phyloP scores from a whole-genome alignment of 805 yeast genomes.

The Babjeviella inositovora region DNA sequence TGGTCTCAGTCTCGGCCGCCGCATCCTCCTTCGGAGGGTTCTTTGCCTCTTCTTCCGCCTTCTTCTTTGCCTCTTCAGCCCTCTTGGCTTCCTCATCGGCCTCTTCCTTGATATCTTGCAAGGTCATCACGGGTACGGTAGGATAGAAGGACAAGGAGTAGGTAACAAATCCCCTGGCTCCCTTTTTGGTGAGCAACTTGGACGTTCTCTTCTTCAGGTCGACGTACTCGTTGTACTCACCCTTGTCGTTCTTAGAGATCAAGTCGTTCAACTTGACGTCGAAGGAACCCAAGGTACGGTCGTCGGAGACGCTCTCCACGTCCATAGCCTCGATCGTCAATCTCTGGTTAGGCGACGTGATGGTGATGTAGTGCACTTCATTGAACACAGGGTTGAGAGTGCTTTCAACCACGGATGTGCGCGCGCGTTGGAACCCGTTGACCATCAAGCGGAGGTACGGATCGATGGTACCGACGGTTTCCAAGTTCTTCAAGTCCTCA shows the following conservation, averaged over 20 bases:
- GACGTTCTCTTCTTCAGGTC: constrained; percentile 42
- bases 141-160: constrained; percentile 80
- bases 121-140: constrained; percentile 57
- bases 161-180: constrained; percentile 69
- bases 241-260: constrained; percentile 53
- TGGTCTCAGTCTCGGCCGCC: constrained; percentile 3
- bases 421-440: constrained; percentile 59
- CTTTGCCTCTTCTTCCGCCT: constrained; percentile 17
- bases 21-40: constrained; percentile 7
- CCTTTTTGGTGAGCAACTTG: constrained; percentile 54
- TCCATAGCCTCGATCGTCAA: constrained; percentile 87
- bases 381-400: constrained; percentile 75
- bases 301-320: constrained; percentile 62
- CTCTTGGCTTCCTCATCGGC: constrained; percentile 15
- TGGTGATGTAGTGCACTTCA: constrained; percentile 67
- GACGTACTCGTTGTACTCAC: constrained; percentile 37
- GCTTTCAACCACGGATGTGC: constrained; percentile 56
- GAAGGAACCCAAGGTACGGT: constrained; percentile 77
- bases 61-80: constrained; percentile 13
- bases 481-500: constrained; percentile 65
- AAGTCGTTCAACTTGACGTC: constrained; percentile 52
- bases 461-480: constrained; percentile 79
- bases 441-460: constrained; percentile 76
- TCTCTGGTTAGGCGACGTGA: constrained; percentile 70
- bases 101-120: constrained; percentile 53